Evolutionary conservation across 2,329 filamentous ascomycete species (phyloP).

Genomic region (Hypoxylon sp.): DNA sequence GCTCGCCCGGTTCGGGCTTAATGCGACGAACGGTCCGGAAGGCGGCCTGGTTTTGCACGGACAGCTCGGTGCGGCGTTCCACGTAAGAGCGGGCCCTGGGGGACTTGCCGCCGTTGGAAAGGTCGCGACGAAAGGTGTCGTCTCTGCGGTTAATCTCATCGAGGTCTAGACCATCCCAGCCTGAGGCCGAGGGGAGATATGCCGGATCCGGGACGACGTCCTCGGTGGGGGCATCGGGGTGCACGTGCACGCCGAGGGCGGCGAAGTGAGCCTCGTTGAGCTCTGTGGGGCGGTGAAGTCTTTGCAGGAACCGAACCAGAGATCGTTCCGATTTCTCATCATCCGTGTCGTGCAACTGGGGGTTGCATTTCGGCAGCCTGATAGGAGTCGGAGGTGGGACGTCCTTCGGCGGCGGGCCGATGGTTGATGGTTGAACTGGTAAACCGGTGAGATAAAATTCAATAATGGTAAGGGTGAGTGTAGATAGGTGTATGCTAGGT

Average conservation of each 20-base stretch:
- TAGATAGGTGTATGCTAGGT: too few relatives aligned
- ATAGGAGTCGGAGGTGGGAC: conserved; percentile 65
- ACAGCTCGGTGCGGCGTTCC: conserved; percentile 66
- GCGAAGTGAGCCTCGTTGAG: conserved; percentile 60
- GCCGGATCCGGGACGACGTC: conserved; percentile 63
- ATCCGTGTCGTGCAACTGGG: conserved; percentile 39
- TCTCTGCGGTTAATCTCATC: conserved; percentile 61
- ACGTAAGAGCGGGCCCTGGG: conserved; percentile 66
- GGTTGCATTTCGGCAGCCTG: conserved; percentile 56
- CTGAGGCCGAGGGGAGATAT: conserved; percentile 61
- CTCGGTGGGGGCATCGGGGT: conserved; percentile 55
- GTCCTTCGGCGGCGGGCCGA: conserved; percentile 53
- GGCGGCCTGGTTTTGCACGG: conserved; percentile 63
- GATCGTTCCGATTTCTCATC: conserved; percentile 43
- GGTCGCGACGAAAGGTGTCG: conserved; percentile 54
- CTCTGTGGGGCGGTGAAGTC: conserved; percentile 61
- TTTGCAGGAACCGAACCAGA: conserved; percentile 60
- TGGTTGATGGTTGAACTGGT: conserved; percentile 38
- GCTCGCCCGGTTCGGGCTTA: conserved; percentile 60
- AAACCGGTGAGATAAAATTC: conserved; percentile 36
- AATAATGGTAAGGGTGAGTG: conserved; percentile 1
- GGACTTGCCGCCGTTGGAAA: conserved; percentile 62
- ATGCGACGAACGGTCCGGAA: conserved; percentile 68
- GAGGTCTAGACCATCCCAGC: conserved; percentile 58
- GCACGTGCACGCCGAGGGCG: conserved; percentile 65